Evolutionary conservation across 169 alveolate species (phyloP).

Genomic region (Eimeria sp.): DNA sequence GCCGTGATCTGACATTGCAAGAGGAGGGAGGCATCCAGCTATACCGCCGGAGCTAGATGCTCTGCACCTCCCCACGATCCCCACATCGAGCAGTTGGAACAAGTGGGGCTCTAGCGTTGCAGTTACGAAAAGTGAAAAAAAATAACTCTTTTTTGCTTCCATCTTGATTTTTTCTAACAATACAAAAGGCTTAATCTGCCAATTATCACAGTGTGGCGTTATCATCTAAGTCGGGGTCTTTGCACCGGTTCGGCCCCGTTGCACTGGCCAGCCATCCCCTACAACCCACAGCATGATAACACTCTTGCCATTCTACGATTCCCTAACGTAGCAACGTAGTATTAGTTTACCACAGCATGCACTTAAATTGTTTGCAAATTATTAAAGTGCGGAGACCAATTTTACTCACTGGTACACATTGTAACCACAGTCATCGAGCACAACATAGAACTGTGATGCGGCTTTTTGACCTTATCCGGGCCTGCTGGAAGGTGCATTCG

Average conservation of each 20-base stretch:
- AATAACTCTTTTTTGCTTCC: not conserved
- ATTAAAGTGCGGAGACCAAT: too few species aligned
- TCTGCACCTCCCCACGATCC: slow-evolving; percentile 56
- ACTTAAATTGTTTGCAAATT: too few species aligned
- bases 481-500: too few species aligned
- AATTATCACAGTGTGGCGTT: not conserved
- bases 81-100: slow-evolving; percentile 10
- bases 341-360: too few species aligned
- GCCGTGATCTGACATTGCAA: not conserved
- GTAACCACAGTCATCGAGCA: too few species aligned
- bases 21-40: slow-evolving; percentile 5
- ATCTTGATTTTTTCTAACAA: not conserved
- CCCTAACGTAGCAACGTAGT: not conserved
- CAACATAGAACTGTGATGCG: too few species aligned
- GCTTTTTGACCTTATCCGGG: too few species aligned
- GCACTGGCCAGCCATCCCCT: not conserved
- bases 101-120: not conserved
- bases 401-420: too few species aligned
- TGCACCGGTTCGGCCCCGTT: not conserved
- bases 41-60: slow-evolving; percentile 3
- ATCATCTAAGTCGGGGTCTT: not conserved
- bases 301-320: not conserved
- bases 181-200: not conserved
- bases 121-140: not conserved
- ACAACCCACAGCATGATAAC: not conserved